Conservation (phyloP, 805 yeast genomes). For the Ogataea nitratoaversa region DNA sequence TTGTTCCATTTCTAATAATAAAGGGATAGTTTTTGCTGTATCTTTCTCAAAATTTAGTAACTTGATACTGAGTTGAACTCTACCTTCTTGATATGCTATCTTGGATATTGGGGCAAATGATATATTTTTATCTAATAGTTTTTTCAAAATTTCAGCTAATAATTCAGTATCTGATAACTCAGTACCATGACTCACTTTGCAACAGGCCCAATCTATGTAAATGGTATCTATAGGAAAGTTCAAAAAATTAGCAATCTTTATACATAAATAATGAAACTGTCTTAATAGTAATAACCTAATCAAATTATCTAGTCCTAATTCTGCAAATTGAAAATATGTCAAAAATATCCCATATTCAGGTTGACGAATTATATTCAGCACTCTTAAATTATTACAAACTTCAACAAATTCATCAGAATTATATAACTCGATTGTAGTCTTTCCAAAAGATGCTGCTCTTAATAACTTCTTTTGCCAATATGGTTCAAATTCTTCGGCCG, state of each 20-base stretch:
- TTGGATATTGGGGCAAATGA: constrained; percentile 58
- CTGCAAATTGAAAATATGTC: constrained; percentile 51
- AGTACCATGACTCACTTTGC: constrained; percentile 54
- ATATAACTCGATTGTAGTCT: constrained; percentile 50
- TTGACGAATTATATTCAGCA: constrained; percentile 65
- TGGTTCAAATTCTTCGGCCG: constrained; percentile 72
- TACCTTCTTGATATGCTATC: constrained; percentile 77
- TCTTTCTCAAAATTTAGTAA: constrained; percentile 68
- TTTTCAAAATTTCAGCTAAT: constrained; percentile 43
- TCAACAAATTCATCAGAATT: constrained; percentile 60
- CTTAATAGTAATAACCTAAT: constrained; percentile 56
- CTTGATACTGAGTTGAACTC: constrained; percentile 60
- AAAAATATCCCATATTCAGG: constrained; percentile 64
- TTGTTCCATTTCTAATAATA: constrained; percentile 69
- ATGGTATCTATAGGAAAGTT: constrained; percentile 47
- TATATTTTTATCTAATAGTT: constrained; percentile 40
- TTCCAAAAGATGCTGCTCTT: constrained; percentile 84
- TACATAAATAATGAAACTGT: constrained; percentile 55
- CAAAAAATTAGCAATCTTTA: constrained; percentile 53
- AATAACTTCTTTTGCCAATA: constrained; percentile 76
- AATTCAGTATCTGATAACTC: constrained; percentile 57
- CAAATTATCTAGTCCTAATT: constrained; percentile 52
- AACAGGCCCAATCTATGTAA: constrained; percentile 76
- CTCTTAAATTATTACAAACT: constrained; percentile 57
- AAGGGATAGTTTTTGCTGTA: constrained; percentile 54